These are phyloP conservation scores for Claviceps spartinae DNA, from an alignment of 2,329 filamentous ascomycete species.

Conservation along the genomic window DNA sequence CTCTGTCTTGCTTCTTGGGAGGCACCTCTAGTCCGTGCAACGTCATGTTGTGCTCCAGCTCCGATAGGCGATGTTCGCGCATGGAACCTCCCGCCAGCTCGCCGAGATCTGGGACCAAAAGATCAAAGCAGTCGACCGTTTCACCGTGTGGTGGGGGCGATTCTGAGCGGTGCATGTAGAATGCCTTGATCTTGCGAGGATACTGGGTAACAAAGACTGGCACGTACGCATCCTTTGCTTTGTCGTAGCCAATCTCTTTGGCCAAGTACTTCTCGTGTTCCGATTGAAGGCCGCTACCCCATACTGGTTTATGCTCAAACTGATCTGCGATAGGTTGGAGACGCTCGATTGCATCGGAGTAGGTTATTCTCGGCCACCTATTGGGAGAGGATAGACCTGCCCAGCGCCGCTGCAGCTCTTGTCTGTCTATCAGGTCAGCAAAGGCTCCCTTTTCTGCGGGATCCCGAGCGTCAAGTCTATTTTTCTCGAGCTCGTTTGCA, in stretches of 20 bases:
- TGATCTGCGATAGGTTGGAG: slow-evolving; percentile 45
- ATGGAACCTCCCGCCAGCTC: slow-evolving; percentile 83
- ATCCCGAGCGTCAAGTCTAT: slow-evolving; percentile 22
- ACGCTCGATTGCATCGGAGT: slow-evolving; percentile 59
- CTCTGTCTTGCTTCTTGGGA: slow-evolving; percentile 15
- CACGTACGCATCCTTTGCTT: slow-evolving; percentile 31
- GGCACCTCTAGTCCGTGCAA: slow-evolving; percentile 45
- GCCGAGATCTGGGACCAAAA: slow-evolving; percentile 72
- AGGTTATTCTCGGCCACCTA: slow-evolving; percentile 71
- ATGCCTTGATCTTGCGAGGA: slow-evolving; percentile 78
- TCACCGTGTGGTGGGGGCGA: slow-evolving; percentile 16
- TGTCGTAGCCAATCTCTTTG: slow-evolving; percentile 40
- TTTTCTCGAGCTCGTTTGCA: slow-evolving; percentile 28
- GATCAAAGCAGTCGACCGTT: slow-evolving; percentile 82
- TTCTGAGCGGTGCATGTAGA: slow-evolving; percentile 46
- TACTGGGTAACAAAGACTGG: slow-evolving; percentile 92
- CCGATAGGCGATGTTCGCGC: slow-evolving; percentile 64
- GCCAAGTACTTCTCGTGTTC: slow-evolving; percentile 91
- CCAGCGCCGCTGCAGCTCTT: slow-evolving; percentile 56
- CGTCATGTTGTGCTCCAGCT: slow-evolving; percentile 58
- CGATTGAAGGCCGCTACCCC: slow-evolving; percentile 65
- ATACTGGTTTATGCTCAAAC: slow-evolving; percentile 57
- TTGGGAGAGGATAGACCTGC: slow-evolving; percentile 39
- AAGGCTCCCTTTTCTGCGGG: slow-evolving; percentile 28
- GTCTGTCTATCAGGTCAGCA: slow-evolving; percentile 27